Conservation (phyloP, 805 yeast species). For the Wickerhamiella galacta region DNA sequence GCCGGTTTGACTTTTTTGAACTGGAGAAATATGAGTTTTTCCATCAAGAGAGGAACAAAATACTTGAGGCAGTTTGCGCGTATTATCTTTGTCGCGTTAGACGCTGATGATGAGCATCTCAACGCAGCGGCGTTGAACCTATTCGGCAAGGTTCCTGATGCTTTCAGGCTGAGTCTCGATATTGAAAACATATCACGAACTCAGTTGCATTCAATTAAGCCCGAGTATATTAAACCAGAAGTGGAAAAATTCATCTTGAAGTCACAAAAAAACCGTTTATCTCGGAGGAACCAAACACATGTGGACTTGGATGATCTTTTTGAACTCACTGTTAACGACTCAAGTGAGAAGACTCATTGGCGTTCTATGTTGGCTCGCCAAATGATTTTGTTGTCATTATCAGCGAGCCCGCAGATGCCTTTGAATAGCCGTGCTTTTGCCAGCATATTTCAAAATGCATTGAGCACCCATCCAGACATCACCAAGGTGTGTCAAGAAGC, state of each 20-base stretch:
- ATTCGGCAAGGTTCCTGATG: conserved; percentile 17
- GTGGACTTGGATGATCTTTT: no score
- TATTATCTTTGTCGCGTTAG: conserved; percentile 38
- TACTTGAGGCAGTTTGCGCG: conserved; percentile 32
- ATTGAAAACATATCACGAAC: no score
- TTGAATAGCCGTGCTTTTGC: conserved; percentile 7
- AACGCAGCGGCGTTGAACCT: conserved; percentile 37
- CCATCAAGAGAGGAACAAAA: conserved; percentile 41
- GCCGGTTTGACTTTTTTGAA: conserved; percentile 46
- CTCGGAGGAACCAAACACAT: no score
- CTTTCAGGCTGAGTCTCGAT: neutral
- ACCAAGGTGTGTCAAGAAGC: conserved; percentile 46
- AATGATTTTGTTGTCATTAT: conserved; percentile 11
- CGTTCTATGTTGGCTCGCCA: conserved; percentile 8
- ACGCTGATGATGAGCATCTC: conserved; percentile 39
- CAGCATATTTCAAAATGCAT: conserved; percentile 13
- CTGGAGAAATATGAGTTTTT: conserved; percentile 39
- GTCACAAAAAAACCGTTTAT: no score
- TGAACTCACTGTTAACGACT: no score
- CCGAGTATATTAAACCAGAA: no score
- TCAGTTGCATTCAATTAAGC: no score
- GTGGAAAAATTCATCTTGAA: no score
- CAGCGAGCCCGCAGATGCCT: conserved; percentile 14
- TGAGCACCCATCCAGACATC: conserved; percentile 43
- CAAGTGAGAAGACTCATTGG: no score